Percentiles rank a stretch among this genome's conserved stretches.
Evolutionary conservation across 257 asterid genomes (phyloP).

Genomic region (Coffea canephora): DNA sequence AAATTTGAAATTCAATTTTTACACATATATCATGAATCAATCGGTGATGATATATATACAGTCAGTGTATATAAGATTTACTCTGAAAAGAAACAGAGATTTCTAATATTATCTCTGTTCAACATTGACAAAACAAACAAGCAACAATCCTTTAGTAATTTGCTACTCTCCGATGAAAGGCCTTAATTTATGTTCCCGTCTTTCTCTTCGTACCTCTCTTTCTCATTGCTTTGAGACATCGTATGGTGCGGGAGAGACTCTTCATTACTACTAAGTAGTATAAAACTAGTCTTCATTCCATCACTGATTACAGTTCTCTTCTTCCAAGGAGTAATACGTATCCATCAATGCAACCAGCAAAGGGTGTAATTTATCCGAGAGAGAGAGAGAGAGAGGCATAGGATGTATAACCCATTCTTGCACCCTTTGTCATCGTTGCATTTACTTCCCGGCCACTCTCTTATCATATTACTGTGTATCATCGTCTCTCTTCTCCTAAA

Average conservation of each 20-base stretch:
- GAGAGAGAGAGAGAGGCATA: too few species aligned
- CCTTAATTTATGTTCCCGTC: neutral
- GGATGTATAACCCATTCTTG: neutral
- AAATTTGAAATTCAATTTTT: too few species aligned
- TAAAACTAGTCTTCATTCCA: neutral
- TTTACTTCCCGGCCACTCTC: neutral
- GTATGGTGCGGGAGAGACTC: neutral
- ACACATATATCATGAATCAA: too few species aligned
- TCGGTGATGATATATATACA: too few species aligned
- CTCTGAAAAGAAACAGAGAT: too few species aligned
- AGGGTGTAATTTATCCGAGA: too few species aligned
- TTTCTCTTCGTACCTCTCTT: neutral
- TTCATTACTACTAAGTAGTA: neutral
- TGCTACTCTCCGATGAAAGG: neutral
- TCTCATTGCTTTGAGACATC: neutral
- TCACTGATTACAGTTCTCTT: neutral
- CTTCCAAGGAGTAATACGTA: neutral
- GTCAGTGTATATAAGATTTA: too few species aligned
- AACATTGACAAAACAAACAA: neutral
- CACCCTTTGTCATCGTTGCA: slow-evolving; percentile 15
- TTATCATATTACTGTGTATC: neutral
- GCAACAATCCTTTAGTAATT: neutral
- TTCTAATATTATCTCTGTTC: neutral
- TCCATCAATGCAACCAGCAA: neutral
- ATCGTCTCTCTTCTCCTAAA: neutral